Base-by-base conservation (phyloP, 225 moss, liverwort and hornwort species). In the Physcomitrium patens region DNA sequence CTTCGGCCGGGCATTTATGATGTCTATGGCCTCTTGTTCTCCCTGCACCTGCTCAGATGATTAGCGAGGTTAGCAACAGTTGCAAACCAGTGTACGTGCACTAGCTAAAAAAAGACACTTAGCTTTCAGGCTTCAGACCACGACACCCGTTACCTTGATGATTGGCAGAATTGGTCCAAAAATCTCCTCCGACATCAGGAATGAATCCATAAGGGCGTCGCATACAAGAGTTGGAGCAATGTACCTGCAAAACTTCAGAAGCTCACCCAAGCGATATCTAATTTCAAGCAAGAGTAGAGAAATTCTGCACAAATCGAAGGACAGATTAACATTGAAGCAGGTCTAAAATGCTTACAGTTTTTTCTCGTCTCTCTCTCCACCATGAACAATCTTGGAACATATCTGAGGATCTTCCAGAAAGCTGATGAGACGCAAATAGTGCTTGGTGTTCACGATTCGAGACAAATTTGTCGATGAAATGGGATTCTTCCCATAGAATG, bases 1-100 rank as follows among this genome's bases (percentile, higher is more conserved):
- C 79, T 93, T 95, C 10, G 86, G 79, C 71, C 82, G 72, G 8
- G 76, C 76, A 14, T 88, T 93, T 5, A 95, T 86, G 65, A 95
- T 70, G 23, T 84, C 82, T 44, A 78, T 78, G 12, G 95, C 95
- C 70, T 93, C 88, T 24, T 85, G 80, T 31, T 83, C 82, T 10
- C 84, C 78, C 68, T 88, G 88, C 53, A 95, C 91, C 95, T 95
- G 89, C 57, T 77, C 75, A 41, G 61, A 50, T 66, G 68, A 19
- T 64, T 60, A 3, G 50, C 61, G 27, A 62, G 20, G 20, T 84
- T 10, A 73, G 76, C 76, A 51, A 68, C 24, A 42, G 10, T 37
- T 24, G n/a, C 43, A 44, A 65, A 74, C 41, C 24, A 17, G n/a
- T 28, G 53, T 51, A 15, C 51, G 52, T 66, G 20, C 6, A 37